A percentile compares a stretch with the other conserved stretches of the same genome.
phyloP scores from a whole-genome alignment of 306 rosid genomes.

The Pterocarpus santalinus region DNA sequence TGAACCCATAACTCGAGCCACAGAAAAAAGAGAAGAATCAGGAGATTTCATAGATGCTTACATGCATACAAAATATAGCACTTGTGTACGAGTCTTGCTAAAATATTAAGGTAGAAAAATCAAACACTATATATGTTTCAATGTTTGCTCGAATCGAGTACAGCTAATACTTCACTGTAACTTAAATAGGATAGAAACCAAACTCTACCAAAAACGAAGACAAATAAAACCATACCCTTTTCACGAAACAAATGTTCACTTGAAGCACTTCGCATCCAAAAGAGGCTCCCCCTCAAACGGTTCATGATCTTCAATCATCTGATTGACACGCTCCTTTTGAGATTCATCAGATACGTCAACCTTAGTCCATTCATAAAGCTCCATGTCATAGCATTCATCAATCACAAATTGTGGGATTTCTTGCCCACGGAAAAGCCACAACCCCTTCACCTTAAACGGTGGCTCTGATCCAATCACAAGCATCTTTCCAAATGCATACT shows the following conservation, averaged over 20 bases:
- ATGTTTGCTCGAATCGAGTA: neutral
- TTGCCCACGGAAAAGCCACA: slow-evolving; percentile 92
- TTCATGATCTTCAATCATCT: slow-evolving; percentile 79
- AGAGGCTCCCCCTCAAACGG: slow-evolving; percentile 83
- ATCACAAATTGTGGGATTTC: slow-evolving; percentile 74
- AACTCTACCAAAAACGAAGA: slow-evolving; percentile 41
- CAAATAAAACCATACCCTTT: slow-evolving; percentile 21
- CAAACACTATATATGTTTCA: neutral
- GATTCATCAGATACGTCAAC: slow-evolving; percentile 69
- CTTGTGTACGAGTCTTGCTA: slow-evolving; percentile 2
- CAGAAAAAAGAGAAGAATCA: neutral
- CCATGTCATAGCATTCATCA: slow-evolving; percentile 89
- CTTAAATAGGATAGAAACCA: neutral
- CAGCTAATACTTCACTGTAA: slow-evolving; percentile 6
- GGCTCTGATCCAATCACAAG: slow-evolving; percentile 74
- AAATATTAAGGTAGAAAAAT: neutral
- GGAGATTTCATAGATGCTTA: neutral
- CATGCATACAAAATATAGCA: slow-evolving; percentile 13
- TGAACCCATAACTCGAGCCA: neutral
- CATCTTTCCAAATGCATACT: slow-evolving; percentile 90
- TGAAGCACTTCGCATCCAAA: slow-evolving; percentile 82
- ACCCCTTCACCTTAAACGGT: slow-evolving; percentile 87
- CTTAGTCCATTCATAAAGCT: slow-evolving; percentile 77
- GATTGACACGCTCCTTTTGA: slow-evolving; percentile 80
- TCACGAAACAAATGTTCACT: slow-evolving; percentile 47